A percentile compares a stretch with the other conserved stretches of the same genome.
Evolutionary conservation across 2,329 filamentous ascomycete species (phyloP).

Genomic region (Sporothrix schenckii): DNA sequence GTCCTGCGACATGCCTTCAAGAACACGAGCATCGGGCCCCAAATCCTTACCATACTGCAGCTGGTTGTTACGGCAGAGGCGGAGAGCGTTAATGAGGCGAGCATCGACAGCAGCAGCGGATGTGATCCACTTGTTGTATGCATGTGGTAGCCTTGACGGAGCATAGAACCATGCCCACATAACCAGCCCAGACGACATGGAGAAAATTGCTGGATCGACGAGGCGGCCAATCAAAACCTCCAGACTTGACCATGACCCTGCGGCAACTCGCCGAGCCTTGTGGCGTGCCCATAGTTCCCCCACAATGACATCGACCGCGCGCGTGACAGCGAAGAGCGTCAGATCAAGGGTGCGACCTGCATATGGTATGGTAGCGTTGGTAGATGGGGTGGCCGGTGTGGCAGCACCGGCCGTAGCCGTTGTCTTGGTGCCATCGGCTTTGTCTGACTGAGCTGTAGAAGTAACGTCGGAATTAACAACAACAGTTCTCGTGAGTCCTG

Average conservation of each 20-base stretch:
- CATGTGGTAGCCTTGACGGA: conserved; percentile 68
- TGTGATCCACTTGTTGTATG: conserved; percentile 81
- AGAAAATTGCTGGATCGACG: conserved; percentile 72
- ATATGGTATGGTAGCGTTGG: conserved; percentile 36
- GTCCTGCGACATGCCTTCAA: conserved; percentile 72
- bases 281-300: conserved; percentile 65
- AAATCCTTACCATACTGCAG: conserved; percentile 75
- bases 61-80: conserved; percentile 63
- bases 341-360: conserved; percentile 80
- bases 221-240: conserved; percentile 50
- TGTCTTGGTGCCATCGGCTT: background rate
- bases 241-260: conserved; percentile 52
- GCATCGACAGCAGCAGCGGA: conserved; percentile 74
- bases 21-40: conserved; percentile 63
- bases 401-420: background rate
- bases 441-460: background rate
- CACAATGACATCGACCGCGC: conserved; percentile 72
- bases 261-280: conserved; percentile 50
- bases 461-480: conserved; percentile 36
- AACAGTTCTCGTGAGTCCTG: conserved; percentile 48
- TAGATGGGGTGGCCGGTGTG: background rate
- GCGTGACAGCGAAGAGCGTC: conserved; percentile 73
- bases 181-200: conserved; percentile 70
- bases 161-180: conserved; percentile 91
- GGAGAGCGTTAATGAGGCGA: conserved; percentile 74